Evolutionary conservation across 805 yeast genomes (phyloP).

Genomic region (Naumovozyma baii): DNA sequence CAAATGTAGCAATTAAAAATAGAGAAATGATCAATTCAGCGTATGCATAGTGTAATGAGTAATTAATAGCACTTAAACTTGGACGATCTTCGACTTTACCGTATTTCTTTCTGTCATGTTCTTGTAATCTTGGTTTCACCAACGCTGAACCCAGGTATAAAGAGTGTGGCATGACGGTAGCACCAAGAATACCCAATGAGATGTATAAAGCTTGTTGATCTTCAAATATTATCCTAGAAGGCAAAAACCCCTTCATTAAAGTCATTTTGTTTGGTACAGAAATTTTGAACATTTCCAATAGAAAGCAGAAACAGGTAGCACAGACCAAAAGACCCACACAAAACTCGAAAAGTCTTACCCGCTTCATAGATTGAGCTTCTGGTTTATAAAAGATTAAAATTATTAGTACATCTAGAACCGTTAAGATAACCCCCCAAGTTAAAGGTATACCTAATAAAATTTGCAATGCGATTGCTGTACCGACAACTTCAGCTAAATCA

Average conservation of each 20-base stretch:
- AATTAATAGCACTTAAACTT: constrained; percentile 67
- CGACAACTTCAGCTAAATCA: constrained; percentile 89
- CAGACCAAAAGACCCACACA: constrained; percentile 64
- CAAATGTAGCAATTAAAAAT: constrained; percentile 84
- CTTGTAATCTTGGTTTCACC: constrained; percentile 75
- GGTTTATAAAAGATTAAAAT: constrained; percentile 72
- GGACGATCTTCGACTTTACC: constrained; percentile 49
- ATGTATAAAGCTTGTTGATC: constrained; percentile 64
- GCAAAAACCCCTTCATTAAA: constrained; percentile 60
- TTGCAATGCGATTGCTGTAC: constrained; percentile 79
- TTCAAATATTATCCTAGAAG: constrained; percentile 48
- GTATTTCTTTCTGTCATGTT: constrained; percentile 55
- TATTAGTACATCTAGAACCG: constrained; percentile 72
- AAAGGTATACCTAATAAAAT: constrained; percentile 70
- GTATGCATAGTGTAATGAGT: constrained; percentile 70
- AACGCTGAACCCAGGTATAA: constrained; percentile 77
- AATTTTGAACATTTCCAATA: constrained; percentile 54
- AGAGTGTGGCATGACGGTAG: constrained; percentile 93
- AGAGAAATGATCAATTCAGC: constrained; percentile 75
- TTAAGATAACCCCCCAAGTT: constrained; percentile 62
- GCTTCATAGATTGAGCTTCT: constrained; percentile 62
- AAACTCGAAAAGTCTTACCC: constrained; percentile 67
- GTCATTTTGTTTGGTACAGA: constrained; percentile 42
- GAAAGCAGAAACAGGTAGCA: constrained; percentile 68
- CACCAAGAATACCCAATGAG: constrained; percentile 79